phyloP scores from a whole-genome alignment of 2,329 filamentous ascomycete species.

The Beauveria brongniartii region DNA sequence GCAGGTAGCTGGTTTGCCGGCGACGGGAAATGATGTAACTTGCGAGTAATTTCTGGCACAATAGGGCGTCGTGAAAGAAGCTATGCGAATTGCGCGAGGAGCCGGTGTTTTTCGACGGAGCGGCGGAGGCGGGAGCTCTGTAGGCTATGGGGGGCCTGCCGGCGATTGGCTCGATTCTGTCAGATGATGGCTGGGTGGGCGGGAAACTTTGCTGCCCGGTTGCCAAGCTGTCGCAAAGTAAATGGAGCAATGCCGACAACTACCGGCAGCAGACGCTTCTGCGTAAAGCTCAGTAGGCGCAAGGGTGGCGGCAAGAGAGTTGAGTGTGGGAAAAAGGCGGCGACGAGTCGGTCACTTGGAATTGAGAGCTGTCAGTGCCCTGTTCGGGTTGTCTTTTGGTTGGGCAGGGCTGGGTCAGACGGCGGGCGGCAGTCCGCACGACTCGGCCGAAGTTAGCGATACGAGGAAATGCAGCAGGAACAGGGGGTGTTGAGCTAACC shows the following conservation, averaged over 20 bases:
- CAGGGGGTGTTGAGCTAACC: not conserved
- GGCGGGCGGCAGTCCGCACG: not conserved
- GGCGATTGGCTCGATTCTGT: constrained; percentile 8
- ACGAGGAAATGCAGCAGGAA: not conserved
- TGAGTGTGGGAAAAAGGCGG: not conserved
- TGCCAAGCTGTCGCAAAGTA: not conserved
- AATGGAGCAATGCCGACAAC: not conserved
- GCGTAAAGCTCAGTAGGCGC: not conserved
- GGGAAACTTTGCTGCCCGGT: not conserved
- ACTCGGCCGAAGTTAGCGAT: constrained; percentile 5
- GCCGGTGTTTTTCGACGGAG: not conserved
- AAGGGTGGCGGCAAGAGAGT: not conserved
- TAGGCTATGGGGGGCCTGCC: not conserved
- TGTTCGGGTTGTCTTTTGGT: constrained; percentile 1
- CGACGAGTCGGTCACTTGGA: not conserved
- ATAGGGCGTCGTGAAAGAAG: too few relatives aligned
- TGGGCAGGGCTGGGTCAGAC: constrained; percentile 4
- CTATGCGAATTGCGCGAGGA: not conserved
- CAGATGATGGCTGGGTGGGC: constrained; percentile 4
- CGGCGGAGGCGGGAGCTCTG: not conserved
- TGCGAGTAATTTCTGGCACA: not conserved
- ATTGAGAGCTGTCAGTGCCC: not conserved
- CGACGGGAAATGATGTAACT: not conserved
- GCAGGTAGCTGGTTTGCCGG: not conserved
- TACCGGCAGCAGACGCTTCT: not conserved